A percentile compares a stretch with the other conserved stretches of the same genome.
These are phyloP conservation scores for Candida yuanshanica DNA, from an alignment of 805 yeast species.

Conservation along the genomic window DNA sequence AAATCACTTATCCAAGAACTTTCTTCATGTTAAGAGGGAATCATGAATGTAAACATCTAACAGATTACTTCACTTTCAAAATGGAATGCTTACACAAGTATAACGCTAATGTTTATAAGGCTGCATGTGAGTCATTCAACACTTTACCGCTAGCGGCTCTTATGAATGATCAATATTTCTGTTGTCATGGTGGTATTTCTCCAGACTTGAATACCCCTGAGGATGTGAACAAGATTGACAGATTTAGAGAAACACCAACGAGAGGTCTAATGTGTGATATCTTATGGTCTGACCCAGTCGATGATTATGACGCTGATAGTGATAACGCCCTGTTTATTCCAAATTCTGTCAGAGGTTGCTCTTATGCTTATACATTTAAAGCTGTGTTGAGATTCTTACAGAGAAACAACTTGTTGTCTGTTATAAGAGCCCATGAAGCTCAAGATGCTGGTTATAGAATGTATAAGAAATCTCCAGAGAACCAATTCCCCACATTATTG, in stretches of 20 bases:
- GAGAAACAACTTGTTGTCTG: conserved; percentile 70
- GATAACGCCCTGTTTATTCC: conserved; percentile 45
- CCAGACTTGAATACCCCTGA: conserved; percentile 70
- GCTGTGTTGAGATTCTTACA: conserved; percentile 73
- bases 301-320: conserved; percentile 66
- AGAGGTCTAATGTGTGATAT: conserved; percentile 91
- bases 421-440: conserved; percentile 95
- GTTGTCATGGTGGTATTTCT: conserved; percentile 95
- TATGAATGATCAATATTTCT: conserved; percentile 89
- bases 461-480: conserved; percentile 76
- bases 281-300: conserved; percentile 95
- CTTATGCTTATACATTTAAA: conserved; percentile 79
- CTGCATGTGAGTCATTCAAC: conserved; percentile 72
- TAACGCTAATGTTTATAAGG: conserved; percentile 56
- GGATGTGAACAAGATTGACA: conserved; percentile 62
- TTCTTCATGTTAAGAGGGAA: conserved; percentile 87
- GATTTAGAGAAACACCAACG: conserved; percentile 92
- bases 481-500: conserved; percentile 85
- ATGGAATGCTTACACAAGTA: conserved; percentile 87
- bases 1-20: conserved; percentile 65
- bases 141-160: conserved; percentile 88
- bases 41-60: conserved; percentile 90
- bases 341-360: conserved; percentile 84
- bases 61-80: conserved; percentile 90
- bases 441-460: conserved; percentile 96